phyloP scores from a whole-genome alignment of 192 early-diverging fungal genomes.

The Phlyctochytrium planicorne region DNA sequence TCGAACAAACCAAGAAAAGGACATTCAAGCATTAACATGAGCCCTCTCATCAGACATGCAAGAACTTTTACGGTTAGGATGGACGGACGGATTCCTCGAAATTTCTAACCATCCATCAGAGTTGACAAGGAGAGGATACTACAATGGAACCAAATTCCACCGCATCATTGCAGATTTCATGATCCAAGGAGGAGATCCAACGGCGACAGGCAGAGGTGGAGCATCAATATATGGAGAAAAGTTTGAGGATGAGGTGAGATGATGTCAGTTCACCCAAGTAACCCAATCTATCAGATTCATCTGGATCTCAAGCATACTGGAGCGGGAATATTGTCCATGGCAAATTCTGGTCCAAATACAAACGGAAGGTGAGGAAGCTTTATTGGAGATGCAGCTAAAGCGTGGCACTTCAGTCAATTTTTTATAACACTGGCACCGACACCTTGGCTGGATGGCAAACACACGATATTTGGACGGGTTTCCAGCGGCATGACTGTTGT shows the following conservation, averaged over 20 bases:
- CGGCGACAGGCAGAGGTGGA: slow-evolving; percentile 79
- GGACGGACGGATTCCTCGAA: too few relatives aligned
- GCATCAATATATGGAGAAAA: slow-evolving; percentile 80
- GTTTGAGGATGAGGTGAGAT: slow-evolving; percentile 73
- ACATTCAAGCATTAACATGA: neutral
- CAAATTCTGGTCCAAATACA: slow-evolving; percentile 65
- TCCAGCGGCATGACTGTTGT: slow-evolving; percentile 78
- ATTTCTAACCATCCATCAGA: too few relatives aligned
- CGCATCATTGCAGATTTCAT: slow-evolving; percentile 87
- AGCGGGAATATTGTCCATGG: slow-evolving; percentile 89
- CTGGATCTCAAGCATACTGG: slow-evolving; percentile 76
- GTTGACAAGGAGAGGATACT: slow-evolving; percentile 79
- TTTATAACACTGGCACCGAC: slow-evolving; percentile 91
- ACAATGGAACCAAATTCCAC: slow-evolving; percentile 79
- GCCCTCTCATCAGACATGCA: slow-evolving; percentile 64
- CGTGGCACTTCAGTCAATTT: slow-evolving; percentile 69
- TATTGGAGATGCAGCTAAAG: neutral
- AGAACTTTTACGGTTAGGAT: slow-evolving; percentile 85
- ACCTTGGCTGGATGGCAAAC: slow-evolving; percentile 87
- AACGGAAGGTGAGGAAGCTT: slow-evolving; percentile 33
- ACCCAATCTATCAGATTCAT: slow-evolving; percentile 53
- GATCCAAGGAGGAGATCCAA: slow-evolving; percentile 98
- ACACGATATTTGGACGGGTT: slow-evolving; percentile 87
- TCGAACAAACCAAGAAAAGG: neutral
- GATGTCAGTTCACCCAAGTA: neutral